A percentile compares a stretch with the other conserved stretches of the same genome.
Conservation (phyloP, 108 stramenopile genomes). For the Skeletonema menzelii region DNA sequence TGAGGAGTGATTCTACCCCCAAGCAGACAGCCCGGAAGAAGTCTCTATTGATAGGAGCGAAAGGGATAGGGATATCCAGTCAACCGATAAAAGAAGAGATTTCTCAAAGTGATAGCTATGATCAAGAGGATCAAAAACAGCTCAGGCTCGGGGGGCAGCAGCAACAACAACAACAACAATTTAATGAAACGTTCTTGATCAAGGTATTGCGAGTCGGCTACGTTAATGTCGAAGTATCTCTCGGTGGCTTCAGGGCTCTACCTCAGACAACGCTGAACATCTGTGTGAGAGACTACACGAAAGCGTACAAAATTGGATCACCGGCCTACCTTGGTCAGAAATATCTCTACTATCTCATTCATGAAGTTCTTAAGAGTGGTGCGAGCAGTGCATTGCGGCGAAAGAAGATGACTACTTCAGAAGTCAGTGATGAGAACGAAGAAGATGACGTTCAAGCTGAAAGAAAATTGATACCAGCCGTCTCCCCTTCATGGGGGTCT, state of each 20-base stretch:
- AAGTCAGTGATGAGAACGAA: background rate
- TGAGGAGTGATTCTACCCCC: constrained; percentile 13
- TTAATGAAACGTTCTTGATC: constrained; percentile 40
- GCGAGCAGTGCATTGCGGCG: constrained; percentile 47
- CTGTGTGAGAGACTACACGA: constrained; percentile 44
- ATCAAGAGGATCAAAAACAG: constrained; percentile 4
- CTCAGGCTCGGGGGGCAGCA: background rate
- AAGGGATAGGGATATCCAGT: constrained; percentile 21
- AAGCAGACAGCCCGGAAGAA: constrained; percentile 20
- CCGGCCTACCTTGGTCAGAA: constrained; percentile 39
- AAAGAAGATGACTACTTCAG: constrained; percentile 29
- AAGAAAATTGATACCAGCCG: background rate
- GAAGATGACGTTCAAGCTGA: background rate
- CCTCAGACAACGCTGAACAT: constrained; percentile 35
- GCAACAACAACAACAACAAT: background rate
- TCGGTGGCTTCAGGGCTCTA: constrained; percentile 43
- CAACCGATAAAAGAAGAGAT: background rate
- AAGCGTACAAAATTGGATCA: constrained; percentile 48
- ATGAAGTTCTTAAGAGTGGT: constrained; percentile 54
- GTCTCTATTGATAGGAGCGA: constrained; percentile 37
- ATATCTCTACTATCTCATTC: constrained; percentile 44
- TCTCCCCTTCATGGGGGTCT: constrained; percentile 1
- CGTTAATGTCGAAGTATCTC: constrained; percentile 40
- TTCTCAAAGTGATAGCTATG: constrained; percentile 2
- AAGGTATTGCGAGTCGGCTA: constrained; percentile 54